phyloP scores from a whole-genome alignment of 495 filamentous ascomycete species.

The Penicillium robsamsonii region DNA sequence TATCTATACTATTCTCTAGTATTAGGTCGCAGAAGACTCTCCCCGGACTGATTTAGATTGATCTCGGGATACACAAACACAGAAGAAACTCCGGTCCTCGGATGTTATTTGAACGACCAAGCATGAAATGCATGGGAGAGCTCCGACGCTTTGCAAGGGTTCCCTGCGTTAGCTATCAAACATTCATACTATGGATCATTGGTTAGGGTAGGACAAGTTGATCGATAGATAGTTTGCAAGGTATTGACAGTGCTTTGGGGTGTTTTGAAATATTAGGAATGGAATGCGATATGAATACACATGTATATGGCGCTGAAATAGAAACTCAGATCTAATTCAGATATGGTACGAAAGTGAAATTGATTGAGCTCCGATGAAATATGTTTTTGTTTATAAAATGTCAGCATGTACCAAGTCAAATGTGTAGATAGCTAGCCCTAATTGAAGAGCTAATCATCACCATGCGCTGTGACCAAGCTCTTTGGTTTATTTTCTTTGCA shows the following conservation, averaged over 20 bases:
- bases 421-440: neutral
- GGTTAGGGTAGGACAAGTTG: no score
- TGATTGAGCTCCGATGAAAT: neutral
- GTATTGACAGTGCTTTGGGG: neutral
- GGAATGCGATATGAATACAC: neutral
- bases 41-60: neutral
- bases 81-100: neutral
- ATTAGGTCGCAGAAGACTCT: neutral
- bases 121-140: neutral
- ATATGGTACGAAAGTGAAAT: neutral
- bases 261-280: neutral
- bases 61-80: constrained; percentile 1
- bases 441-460: neutral
- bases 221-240: no score
- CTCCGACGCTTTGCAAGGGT: neutral
- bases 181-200: no score
- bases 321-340: neutral
- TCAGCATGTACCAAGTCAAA: neutral
- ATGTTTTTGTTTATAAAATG: neutral
- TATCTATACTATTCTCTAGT: neutral
- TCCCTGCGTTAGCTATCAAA: no score
- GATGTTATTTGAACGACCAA: neutral
- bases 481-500: neutral
- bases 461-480: neutral
- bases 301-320: neutral